phyloP scores from a whole-genome alignment of 2,329 filamentous ascomycete genomes.

The Monosporascus sp. region DNA sequence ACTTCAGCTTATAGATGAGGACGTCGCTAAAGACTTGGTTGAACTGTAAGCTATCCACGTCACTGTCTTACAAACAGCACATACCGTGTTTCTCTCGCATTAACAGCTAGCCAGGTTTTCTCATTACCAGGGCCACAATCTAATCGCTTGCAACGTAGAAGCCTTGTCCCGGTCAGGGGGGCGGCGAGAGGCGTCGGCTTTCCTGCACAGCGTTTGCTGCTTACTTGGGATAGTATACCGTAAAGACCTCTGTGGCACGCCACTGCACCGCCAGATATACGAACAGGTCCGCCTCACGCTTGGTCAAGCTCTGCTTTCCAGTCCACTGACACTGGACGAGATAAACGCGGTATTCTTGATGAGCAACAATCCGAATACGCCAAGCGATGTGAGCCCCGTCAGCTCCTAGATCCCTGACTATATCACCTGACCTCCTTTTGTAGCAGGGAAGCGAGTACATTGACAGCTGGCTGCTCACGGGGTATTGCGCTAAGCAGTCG shows the following conservation, averaged over 20 bases:
- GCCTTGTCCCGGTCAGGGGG: slow-evolving; percentile 28
- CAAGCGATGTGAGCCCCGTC: slow-evolving; percentile 19
- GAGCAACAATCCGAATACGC: slow-evolving; percentile 28
- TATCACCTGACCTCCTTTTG: not conserved
- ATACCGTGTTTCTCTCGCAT: not conserved
- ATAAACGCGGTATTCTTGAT: slow-evolving; percentile 36
- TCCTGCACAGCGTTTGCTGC: slow-evolving; percentile 35
- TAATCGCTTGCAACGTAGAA: slow-evolving; percentile 20
- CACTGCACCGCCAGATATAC: slow-evolving; percentile 31
- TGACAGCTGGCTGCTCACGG: slow-evolving; percentile 37
- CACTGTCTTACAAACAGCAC: not conserved
- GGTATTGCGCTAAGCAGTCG: slow-evolving; percentile 37
- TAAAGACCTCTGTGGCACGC: slow-evolving; percentile 24
- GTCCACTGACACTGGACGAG: slow-evolving; percentile 35
- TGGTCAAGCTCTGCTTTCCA: slow-evolving; percentile 34
- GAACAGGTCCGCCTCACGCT: slow-evolving; percentile 33
- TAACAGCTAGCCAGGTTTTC: slow-evolving; percentile 16
- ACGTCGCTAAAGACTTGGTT: slow-evolving; percentile 24
- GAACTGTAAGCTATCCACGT: slow-evolving; percentile 20
- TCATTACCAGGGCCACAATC: slow-evolving; percentile 23
- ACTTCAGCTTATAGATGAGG: slow-evolving; percentile 25
- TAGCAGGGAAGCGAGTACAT: slow-evolving; percentile 33
- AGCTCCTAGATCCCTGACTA: not conserved
- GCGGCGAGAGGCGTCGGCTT: slow-evolving; percentile 30
- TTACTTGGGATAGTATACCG: slow-evolving; percentile 32